These are phyloP conservation scores for Fusarium sp. DNA, from an alignment of 2,329 filamentous ascomycete species.

Conservation along the genomic window DNA sequence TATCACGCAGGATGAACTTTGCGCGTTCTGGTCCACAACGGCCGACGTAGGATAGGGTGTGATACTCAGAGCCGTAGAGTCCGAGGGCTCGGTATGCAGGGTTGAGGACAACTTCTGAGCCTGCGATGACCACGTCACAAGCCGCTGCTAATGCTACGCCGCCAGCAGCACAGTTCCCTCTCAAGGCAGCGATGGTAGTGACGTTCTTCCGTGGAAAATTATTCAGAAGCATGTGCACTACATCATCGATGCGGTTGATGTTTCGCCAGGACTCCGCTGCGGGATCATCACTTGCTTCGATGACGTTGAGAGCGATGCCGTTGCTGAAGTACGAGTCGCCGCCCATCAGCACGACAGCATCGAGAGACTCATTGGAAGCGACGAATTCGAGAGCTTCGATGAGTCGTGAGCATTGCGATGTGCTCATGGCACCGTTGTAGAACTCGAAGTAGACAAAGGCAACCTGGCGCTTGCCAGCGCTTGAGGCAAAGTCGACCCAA, in stretches of 20 bases:
- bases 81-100: conserved; percentile 31
- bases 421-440: conserved; percentile 38
- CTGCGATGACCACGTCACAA: conserved; percentile 28
- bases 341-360: conserved; percentile 29
- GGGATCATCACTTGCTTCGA: conserved; percentile 24
- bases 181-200: conserved; percentile 20
- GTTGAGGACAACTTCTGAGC: conserved; percentile 29
- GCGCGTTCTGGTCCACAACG: conserved; percentile 5
- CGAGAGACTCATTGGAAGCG: background rate
- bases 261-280: conserved; percentile 30
- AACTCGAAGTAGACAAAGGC: conserved; percentile 34
- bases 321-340: conserved; percentile 38
- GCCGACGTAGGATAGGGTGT: conserved; percentile 26
- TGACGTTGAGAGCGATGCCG: conserved; percentile 35
- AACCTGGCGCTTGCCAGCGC: conserved; percentile 3
- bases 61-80: conserved; percentile 34
- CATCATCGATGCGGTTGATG: conserved; percentile 30
- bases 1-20: background rate
- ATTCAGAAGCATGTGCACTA: conserved; percentile 8
- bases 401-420: conserved; percentile 27
- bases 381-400: conserved; percentile 26
- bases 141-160: conserved; percentile 32
- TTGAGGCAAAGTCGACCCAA: conserved; percentile 14
- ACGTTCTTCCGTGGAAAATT: conserved; percentile 1
- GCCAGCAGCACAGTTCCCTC: conserved; percentile 34